These are phyloP conservation scores for Lithospermum erythrorhizon DNA, from an alignment of 257 asterid genomes.

Conservation along the genomic window DNA sequence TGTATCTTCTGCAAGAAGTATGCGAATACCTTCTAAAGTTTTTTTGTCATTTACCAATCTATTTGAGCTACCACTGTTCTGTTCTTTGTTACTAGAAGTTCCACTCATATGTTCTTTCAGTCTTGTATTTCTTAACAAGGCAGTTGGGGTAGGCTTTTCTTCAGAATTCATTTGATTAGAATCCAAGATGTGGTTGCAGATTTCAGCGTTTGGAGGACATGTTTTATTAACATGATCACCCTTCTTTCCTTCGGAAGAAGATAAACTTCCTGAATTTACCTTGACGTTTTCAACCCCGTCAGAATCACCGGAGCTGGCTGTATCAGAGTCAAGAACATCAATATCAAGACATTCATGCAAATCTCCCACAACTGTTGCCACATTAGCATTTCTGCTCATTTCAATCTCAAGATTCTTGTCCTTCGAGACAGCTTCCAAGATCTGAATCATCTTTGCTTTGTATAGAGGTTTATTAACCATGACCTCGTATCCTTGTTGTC, in stretches of 20 bases:
- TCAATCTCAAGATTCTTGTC: conserved; percentile 26
- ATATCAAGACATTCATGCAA: conserved; percentile 47
- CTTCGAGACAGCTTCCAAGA: conserved; percentile 46
- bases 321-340: conserved; percentile 37
- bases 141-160: conserved; percentile 16
- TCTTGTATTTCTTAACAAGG: conserved; percentile 13
- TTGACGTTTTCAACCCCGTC: conserved; percentile 41
- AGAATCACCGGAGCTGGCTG: conserved; percentile 53
- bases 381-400: conserved; percentile 12
- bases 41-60: conserved; percentile 25
- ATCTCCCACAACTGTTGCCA: conserved; percentile 21
- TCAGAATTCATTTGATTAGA: conserved; percentile 17
- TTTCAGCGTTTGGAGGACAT: conserved; percentile 8
- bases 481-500: conserved; percentile 49
- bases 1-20: conserved; percentile 87
- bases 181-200: conserved; percentile 17
- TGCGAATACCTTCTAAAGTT: conserved; percentile 50
- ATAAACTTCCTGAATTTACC: conserved; percentile 7
- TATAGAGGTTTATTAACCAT: conserved; percentile 71
- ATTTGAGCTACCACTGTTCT: conserved; percentile 8
- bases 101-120: conserved; percentile 9
- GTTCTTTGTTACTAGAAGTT: conserved; percentile 13
- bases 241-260: conserved; percentile 12
- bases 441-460: conserved; percentile 62
- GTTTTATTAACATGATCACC: conserved; percentile 11